These are phyloP conservation scores for Fagus crenata DNA, from an alignment of 306 rosid species.

Conservation along the genomic window DNA sequence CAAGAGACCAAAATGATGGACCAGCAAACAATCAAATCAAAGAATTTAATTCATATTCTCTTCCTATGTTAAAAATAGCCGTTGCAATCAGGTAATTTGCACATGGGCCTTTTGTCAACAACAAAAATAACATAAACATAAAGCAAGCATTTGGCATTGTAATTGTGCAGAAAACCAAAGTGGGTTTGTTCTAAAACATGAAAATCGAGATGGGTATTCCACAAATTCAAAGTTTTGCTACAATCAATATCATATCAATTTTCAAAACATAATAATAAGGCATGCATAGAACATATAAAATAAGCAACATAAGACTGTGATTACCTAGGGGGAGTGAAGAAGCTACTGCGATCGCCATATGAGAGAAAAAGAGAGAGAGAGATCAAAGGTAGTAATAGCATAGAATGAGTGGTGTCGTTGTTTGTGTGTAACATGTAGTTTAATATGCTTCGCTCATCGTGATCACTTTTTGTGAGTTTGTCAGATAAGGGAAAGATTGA, in stretches of 20 bases:
- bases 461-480: neutral
- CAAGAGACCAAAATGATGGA: neutral
- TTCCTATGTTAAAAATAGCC: neutral
- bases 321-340: constrained; percentile 51
- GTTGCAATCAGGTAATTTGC: constrained; percentile 4
- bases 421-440: neutral
- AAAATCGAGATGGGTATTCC: constrained; percentile 28
- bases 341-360: constrained; percentile 41
- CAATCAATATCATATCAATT: neutral
- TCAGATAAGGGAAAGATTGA: neutral
- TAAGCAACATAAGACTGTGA: neutral
- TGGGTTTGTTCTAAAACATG: constrained; percentile 11
- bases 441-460: neutral
- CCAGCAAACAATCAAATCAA: neutral
- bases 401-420: neutral
- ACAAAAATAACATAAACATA: neutral
- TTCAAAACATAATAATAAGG: neutral
- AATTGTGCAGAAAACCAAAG: constrained; percentile 12
- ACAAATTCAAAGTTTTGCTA: neutral
- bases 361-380: constrained; percentile 1
- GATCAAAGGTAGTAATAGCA: neutral
- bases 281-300: neutral
- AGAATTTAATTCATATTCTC: neutral
- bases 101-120: constrained; percentile 10
- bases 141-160: neutral